Evolutionary conservation across 2,329 filamentous ascomycete genomes (phyloP).

Genomic region (Fonsecaea multimorphosa): DNA sequence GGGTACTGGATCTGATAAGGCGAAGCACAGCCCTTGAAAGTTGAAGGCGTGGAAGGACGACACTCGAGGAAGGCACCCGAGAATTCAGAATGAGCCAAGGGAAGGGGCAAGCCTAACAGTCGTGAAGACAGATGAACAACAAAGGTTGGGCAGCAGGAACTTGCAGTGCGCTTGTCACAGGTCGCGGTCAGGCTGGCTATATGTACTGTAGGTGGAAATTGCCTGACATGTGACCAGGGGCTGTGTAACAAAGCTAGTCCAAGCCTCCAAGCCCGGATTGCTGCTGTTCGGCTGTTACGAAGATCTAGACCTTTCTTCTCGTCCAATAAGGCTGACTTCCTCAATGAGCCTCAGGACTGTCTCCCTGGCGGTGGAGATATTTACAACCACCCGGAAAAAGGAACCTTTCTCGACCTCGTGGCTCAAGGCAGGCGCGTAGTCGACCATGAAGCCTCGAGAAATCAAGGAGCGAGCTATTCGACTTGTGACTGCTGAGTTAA

Average conservation of each 20-base stretch:
- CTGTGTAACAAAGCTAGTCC: background rate
- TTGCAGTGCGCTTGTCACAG: too few relatives aligned
- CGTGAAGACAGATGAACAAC: too few relatives aligned
- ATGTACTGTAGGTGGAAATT: too few relatives aligned
- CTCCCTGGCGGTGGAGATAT: conserved; percentile 63
- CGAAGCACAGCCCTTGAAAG: too few relatives aligned
- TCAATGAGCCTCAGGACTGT: conserved; percentile 68
- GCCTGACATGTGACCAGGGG: too few relatives aligned
- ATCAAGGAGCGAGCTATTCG: conserved; percentile 62
- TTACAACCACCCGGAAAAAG: conserved; percentile 74
- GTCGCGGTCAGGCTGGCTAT: too few relatives aligned
- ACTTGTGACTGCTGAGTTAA: conserved; percentile 63
- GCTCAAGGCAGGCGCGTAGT: conserved; percentile 61
- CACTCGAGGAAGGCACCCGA: too few relatives aligned
- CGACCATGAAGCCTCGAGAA: conserved; percentile 70
- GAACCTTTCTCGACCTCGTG: conserved; percentile 38
- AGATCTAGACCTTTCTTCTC: background rate
- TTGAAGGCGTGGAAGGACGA: too few relatives aligned
- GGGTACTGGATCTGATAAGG: too few relatives aligned
- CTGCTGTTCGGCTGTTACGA: background rate
- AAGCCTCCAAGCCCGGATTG: background rate
- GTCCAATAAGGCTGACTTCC: conserved; percentile 60
- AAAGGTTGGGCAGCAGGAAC: too few relatives aligned
- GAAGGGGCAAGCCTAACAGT: too few relatives aligned
- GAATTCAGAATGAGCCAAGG: too few relatives aligned